Conservation (phyloP, 768 basidiomycete species). For the Trametes punicea region DNA sequence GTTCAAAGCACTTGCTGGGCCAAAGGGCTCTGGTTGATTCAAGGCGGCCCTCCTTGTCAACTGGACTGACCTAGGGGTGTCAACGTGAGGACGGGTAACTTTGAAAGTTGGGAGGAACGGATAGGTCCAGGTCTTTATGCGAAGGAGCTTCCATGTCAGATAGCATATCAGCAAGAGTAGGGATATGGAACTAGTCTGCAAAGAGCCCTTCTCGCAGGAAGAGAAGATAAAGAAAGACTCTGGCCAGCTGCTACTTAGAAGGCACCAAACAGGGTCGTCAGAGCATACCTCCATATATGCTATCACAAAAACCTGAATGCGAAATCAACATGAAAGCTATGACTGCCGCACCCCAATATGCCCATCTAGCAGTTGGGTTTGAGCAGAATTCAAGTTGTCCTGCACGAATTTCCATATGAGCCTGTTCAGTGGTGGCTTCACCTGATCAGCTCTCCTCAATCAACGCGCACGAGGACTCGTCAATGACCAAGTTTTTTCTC, state of each 20-base stretch:
- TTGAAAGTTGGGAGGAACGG: no score
- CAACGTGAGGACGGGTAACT: no score
- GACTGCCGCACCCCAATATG: conserved; percentile 58
- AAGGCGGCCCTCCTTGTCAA: background rate
- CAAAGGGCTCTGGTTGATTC: no score
- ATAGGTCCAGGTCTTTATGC: conserved; percentile 10
- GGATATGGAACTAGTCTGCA: conserved; percentile 23
- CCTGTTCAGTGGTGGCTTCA: conserved; percentile 42
- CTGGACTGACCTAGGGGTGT: no score
- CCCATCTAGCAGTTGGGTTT: conserved; percentile 57
- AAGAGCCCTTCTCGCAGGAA: conserved; percentile 39
- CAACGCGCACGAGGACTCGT: conserved; percentile 52
- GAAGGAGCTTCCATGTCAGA: conserved; percentile 23
- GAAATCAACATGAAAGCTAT: background rate
- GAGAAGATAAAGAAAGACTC: conserved; percentile 57
- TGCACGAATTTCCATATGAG: conserved; percentile 50
- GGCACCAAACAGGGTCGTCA: conserved; percentile 63
- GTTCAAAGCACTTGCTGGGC: background rate
- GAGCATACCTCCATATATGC: conserved; percentile 64
- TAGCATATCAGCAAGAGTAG: conserved; percentile 21
- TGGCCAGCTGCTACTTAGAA: conserved; percentile 59
- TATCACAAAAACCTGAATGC: conserved; percentile 21
- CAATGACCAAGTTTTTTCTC: conserved; percentile 44
- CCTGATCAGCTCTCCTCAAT: conserved; percentile 45
- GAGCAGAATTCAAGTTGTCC: conserved; percentile 58